phyloP scores from a whole-genome alignment of 1,139 yeast species.

The Pichiaceae sp. region DNA sequence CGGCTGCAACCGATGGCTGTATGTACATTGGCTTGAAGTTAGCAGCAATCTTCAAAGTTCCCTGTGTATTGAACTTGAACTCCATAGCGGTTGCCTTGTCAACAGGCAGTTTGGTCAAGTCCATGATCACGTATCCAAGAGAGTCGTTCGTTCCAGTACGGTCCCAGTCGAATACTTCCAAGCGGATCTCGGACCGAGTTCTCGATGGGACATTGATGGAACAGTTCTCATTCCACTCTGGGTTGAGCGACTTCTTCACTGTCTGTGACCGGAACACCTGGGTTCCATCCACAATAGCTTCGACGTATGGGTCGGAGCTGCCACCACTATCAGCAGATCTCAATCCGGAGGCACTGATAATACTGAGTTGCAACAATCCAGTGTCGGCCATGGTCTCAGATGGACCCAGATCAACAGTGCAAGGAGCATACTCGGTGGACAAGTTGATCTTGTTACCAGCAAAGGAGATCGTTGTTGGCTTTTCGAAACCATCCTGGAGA shows the following conservation, averaged over 20 bases:
- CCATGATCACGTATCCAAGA: conserved; percentile 44
- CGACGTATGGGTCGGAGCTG: conserved; percentile 63
- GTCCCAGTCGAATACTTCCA: conserved; percentile 69
- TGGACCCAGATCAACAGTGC: conserved; percentile 43
- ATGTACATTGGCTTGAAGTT: conserved; percentile 59
- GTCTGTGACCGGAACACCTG: conserved; percentile 50
- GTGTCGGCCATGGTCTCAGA: conserved; percentile 61
- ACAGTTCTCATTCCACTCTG: conserved; percentile 58
- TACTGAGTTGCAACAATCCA: conserved; percentile 48
- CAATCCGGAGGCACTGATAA: conserved; percentile 46
- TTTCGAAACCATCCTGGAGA: conserved; percentile 37
- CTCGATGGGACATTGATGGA: conserved; percentile 58
- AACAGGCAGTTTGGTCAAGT: conserved; percentile 41
- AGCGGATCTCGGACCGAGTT: conserved; percentile 38
- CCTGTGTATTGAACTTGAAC: conserved; percentile 52
- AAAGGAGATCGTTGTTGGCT: conserved; percentile 39
- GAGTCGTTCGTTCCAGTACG: conserved; percentile 58
- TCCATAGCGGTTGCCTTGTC: conserved; percentile 36
- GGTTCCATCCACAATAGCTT: conserved; percentile 43
- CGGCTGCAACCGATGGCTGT: conserved; percentile 36
- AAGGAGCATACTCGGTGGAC: conserved; percentile 54
- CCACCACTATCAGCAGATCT: conserved; percentile 62
- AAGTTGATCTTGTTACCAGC: conserved; percentile 36
- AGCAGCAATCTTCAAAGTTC: conserved; percentile 43
- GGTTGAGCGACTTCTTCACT: conserved; percentile 58